Evolutionary conservation across 2,329 filamentous ascomycete species (phyloP).

Genomic region (Nannizzia gypsea): DNA sequence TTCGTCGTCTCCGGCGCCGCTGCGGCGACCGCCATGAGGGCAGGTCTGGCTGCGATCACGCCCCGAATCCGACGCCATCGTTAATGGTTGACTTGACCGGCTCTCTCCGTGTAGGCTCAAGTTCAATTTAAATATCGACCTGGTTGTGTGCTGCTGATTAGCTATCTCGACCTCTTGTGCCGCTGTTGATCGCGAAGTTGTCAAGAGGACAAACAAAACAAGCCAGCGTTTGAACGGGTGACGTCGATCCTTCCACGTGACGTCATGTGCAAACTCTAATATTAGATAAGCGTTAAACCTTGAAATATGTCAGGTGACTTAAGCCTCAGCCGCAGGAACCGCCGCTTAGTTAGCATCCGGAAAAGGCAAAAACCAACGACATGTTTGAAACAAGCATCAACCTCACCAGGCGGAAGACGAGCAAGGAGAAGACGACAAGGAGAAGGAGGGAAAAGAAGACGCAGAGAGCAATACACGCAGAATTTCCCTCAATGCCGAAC

Average conservation of each 20-base stretch:
- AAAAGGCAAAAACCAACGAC: background rate
- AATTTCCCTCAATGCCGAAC: background rate
- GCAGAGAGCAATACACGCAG: background rate
- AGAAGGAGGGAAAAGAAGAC: too few species aligned
- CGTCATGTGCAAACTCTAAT: background rate
- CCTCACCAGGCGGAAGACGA: background rate
- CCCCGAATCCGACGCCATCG: background rate
- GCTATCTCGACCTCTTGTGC: background rate
- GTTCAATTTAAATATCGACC: background rate
- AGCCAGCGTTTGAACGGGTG: background rate
- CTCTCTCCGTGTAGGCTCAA: background rate
- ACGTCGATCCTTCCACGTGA: background rate
- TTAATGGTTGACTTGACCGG: background rate
- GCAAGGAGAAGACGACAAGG: too few species aligned
- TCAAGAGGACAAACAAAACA: background rate
- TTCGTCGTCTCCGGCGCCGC: slow-evolving; percentile 13
- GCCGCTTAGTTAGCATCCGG: background rate
- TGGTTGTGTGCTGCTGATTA: background rate
- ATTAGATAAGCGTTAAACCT: background rate
- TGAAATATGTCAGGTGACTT: background rate
- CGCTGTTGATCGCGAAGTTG: background rate
- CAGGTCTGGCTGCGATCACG: background rate
- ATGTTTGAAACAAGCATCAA: background rate
- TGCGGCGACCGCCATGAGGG: background rate
- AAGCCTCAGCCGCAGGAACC: background rate